A percentile compares a stretch with the other conserved stretches of the same genome.
Evolutionary conservation across 331 rosid species (phyloP).

Genomic region (Quercus phellos): DNA sequence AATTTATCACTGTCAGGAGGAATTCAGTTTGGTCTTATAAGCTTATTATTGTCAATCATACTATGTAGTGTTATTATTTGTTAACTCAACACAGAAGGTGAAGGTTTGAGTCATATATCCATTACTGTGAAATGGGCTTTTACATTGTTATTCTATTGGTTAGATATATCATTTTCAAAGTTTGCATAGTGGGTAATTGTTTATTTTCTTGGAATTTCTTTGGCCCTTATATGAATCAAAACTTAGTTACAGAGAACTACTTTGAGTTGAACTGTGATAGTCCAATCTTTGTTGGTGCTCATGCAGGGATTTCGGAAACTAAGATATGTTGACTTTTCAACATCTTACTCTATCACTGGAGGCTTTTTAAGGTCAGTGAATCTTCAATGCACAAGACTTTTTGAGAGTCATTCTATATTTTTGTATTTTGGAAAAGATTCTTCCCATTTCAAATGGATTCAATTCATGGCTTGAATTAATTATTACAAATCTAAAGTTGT

Average conservation of each 20-base stretch:
- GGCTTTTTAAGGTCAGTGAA: constrained; percentile 69
- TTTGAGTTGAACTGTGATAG: neutral
- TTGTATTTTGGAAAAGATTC: too few species aligned
- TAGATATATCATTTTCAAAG: neutral
- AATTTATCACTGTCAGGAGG: too few species aligned
- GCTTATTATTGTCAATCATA: neutral
- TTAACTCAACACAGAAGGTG: neutral
- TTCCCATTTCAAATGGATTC: too few species aligned
- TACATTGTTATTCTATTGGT: neutral
- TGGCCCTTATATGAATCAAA: neutral
- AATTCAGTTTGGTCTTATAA: neutral
- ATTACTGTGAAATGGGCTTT: neutral
- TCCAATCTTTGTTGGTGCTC: neutral
- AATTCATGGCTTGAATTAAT: too few species aligned
- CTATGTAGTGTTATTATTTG: neutral
- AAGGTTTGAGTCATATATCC: neutral
- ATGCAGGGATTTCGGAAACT: constrained; percentile 79
- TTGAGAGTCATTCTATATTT: neutral
- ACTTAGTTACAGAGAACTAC: neutral
- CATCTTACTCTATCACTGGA: constrained; percentile 94
- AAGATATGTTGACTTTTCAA: constrained; percentile 79
- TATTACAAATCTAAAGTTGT: too few species aligned
- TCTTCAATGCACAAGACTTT: neutral
- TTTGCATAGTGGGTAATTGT: neutral
- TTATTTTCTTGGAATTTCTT: neutral